Conservation (phyloP, 2,329 filamentous ascomycete genomes). For the Colletotrichum gloeosporioides region DNA sequence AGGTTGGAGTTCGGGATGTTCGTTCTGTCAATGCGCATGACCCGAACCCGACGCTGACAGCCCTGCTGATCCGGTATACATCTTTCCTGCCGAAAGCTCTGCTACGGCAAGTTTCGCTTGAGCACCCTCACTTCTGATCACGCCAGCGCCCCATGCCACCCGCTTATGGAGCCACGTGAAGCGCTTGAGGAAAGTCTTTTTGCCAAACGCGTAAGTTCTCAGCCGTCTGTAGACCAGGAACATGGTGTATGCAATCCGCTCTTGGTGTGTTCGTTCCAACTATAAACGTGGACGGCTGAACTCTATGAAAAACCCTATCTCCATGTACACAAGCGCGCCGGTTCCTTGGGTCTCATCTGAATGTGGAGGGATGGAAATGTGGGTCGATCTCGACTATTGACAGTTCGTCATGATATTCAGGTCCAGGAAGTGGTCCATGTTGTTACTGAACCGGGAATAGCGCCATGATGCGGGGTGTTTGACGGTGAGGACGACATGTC, state of each 20-base stretch:
- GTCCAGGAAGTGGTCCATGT: neutral
- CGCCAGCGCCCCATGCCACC: neutral
- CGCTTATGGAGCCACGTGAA: neutral
- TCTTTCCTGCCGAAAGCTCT: neutral
- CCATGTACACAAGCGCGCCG: neutral
- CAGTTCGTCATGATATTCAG: neutral
- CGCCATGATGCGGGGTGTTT: neutral
- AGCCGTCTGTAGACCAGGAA: neutral
- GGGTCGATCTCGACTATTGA: neutral
- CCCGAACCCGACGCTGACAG: neutral
- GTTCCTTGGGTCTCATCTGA: neutral
- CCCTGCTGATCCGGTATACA: neutral
- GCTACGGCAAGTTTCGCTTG: neutral
- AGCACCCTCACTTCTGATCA: neutral
- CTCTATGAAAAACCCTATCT: neutral
- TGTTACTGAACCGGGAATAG: neutral
- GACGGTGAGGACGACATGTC: neutral
- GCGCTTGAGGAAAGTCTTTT: neutral
- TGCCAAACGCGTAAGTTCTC: neutral
- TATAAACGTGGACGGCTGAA: neutral
- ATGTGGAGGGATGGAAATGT: neutral
- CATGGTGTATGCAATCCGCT: neutral
- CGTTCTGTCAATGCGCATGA: neutral
- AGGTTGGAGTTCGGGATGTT: neutral
- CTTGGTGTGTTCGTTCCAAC: neutral